Conservation (phyloP, 768 basidiomycete genomes). For the Lactarius indigo region DNA sequence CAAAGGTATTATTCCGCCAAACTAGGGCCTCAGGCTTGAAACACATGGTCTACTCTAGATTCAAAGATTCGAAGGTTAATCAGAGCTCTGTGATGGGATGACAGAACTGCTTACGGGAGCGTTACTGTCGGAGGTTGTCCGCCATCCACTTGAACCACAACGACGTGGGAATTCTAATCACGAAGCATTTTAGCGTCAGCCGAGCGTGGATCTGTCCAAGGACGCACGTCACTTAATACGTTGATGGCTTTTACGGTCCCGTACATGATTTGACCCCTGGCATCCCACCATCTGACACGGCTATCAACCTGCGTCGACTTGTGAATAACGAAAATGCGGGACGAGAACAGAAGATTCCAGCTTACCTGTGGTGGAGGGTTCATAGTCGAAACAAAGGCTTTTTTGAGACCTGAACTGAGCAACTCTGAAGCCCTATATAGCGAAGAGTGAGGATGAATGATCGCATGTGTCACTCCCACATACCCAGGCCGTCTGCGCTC, state of each 20-base stretch:
- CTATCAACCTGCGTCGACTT: constrained; percentile 52
- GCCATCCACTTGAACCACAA: constrained; percentile 46
- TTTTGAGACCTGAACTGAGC: constrained; percentile 9
- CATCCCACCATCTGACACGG: constrained; percentile 64
- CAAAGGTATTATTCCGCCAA: constrained; percentile 1
- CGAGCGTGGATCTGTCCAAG: background rate
- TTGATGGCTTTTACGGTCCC: constrained; percentile 56
- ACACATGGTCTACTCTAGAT: constrained; percentile 15
- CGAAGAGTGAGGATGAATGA: constrained; percentile 3
- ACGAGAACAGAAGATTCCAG: background rate
- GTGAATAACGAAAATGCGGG: constrained; percentile 21
- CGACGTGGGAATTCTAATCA: constrained; percentile 57
- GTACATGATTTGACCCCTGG: constrained; percentile 50
- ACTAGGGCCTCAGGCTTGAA: background rate
- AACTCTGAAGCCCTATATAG: constrained; percentile 12
- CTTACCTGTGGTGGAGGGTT: constrained; percentile 45
- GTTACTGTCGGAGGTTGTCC: constrained; percentile 41
- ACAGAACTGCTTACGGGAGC: constrained; percentile 51
- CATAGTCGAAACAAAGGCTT: constrained; percentile 69
- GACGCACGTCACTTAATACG: constrained; percentile 54
- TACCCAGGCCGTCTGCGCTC: constrained; percentile 10
- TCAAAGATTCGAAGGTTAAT: background rate
- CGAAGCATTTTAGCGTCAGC: constrained; percentile 1
- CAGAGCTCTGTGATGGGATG: background rate
- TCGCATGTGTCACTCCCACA: constrained; percentile 20